Base-by-base conservation (phyloP, 2,329 filamentous ascomycete species). In the Fusarium bulbicola region DNA sequence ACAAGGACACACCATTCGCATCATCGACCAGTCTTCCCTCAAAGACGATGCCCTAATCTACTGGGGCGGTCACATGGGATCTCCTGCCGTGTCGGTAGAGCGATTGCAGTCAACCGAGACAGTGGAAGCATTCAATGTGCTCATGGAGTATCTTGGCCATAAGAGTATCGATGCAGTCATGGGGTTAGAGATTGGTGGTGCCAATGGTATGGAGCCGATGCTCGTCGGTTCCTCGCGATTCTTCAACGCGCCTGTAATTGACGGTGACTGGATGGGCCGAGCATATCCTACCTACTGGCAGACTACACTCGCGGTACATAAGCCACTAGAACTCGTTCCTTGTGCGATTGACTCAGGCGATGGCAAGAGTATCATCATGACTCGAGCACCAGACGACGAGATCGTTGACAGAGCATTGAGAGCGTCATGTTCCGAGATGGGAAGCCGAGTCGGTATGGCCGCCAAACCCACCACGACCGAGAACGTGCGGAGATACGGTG, bases 271-370 rank as follows among this genome's bases (percentile, higher is more conserved):
- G 53, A 74, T 74, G 72, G 70, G 72, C 1, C 60, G 72, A 1
- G 72, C 72, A 15, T 71, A 74, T 28, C 72, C 72, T 0, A 74
- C 54, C 14, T 36, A 63, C 1, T 74, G 68, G 63, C 72, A 74
- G 14, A 59, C 64, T 11, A 74, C 69, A 1, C 63, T 63, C 4
- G 42, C 60, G 2, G 60, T 63, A 6, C 59, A 62, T 12, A 34
- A 46, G 16, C 32, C 32, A 14, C 3, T 37, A 1, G 32, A 62
- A 15, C 26, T 62, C 1, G 43, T 62, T 21, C 59, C 59, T 0
- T 62, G 59, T 47, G 66, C 63, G 0, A 68, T 71, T 9, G 66
- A 57, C 2, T 73, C 66, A 0, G 59, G 59, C 1, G 66, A 70
- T 1, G 72, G 58, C 0, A 70, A 68, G 18, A 66, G 59, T 0